Evolutionary conservation across 2,329 filamentous ascomycete species (phyloP), one percentile per base, ranked within the genome.

Genomic region (Microdochium nivale): DNA sequence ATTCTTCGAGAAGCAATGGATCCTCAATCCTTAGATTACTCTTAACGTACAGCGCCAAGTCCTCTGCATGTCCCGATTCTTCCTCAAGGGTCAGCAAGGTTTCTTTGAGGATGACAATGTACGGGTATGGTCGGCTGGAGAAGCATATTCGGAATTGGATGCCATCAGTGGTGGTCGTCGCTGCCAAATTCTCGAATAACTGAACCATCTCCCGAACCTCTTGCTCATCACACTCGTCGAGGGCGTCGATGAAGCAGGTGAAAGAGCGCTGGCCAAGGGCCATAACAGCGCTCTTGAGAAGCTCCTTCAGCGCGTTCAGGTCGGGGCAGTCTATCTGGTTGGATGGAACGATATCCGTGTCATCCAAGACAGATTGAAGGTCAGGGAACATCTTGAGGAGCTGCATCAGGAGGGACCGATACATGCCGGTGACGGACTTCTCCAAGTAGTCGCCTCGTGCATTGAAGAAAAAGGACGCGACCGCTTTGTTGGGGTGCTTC

Each of bases 91-190:
- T 55, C 0, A 68, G 47, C 14, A 1, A 65, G 33, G 2, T 63
- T 62, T 2, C 60, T 57, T 1, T 52, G 11, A 3, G n/a, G n/a
- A 73, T 63, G 0, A 47, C 56, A 40, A 77, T 68, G 13, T 66
- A 53, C 1, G 72, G 73, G 57, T 74, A 75, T 52, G 74, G 70
- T 3, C 71, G 62, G 52, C 70, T 74, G 0, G 72, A 70, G 32
- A 74, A 66, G 53, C 64, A 71, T 9, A 71, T 56, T 11, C 52
- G 55, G 10, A 78, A 59, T 2, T 14, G 21, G 35, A 43, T n/a
- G 4, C 35, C 21, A 21, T 30, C 14, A 30, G 4, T 13, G 3
- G 47, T n/a, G 3, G 47, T 10, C 3, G 4, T 8, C n/a, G 3
- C 32, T 49, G n/a, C n/a, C 49, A 13, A 16, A 14, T 50, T 35